Base-by-base conservation (phyloP, 805 yeast species). In the Wickerhamiella bombiphila region DNA sequence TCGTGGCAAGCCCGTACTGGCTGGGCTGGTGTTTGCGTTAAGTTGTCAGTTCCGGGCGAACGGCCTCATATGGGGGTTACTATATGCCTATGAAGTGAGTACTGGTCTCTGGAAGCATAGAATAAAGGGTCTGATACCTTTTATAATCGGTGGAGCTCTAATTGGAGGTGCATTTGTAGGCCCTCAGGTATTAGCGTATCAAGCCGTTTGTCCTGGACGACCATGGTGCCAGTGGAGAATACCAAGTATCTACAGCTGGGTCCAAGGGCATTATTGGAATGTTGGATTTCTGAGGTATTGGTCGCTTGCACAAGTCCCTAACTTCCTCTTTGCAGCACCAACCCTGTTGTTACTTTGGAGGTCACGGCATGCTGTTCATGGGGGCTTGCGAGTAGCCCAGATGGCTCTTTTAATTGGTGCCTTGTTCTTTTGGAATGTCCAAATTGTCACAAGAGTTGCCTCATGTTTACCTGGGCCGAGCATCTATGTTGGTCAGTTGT, bases 251-350 rank as follows among this genome's bases (percentile, higher is more conserved):
- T 75, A 75, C 48, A 55, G 70, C 3, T 81, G 66, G 54, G 80
- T 93, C 5, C 98, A 91, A 57, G 41, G 59, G 1, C 65, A 73
- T 45, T 85, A 88, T 55, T 91, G 98, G 98, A 70, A 74, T 47
- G 68, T 65, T 32, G 97, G 98, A 0, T 72, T 86, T 37, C 56
- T 91, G 39, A 63, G 58, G 29, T 91, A 91, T 58, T 91, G 95
- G 88, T 78, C 91, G 0, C 41, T 65, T 0, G 74, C 73, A 51
- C 88, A 91, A 50, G 56, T 81, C 5, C 94, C 95, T 8, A 80
- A 86, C 56, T 88, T 91, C 53, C 21, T 75, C 7, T 63, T 91
- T 49, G 88, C 80, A 0, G 39, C 70, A 1, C 97, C 97, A 2
- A 72, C 75, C 14, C 51, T 80, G 5, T 19, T 62, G 1, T 53